These are phyloP conservation scores for Drosera capensis DNA, from an alignment of 148 eudicot genomes.

Conservation along the genomic window DNA sequence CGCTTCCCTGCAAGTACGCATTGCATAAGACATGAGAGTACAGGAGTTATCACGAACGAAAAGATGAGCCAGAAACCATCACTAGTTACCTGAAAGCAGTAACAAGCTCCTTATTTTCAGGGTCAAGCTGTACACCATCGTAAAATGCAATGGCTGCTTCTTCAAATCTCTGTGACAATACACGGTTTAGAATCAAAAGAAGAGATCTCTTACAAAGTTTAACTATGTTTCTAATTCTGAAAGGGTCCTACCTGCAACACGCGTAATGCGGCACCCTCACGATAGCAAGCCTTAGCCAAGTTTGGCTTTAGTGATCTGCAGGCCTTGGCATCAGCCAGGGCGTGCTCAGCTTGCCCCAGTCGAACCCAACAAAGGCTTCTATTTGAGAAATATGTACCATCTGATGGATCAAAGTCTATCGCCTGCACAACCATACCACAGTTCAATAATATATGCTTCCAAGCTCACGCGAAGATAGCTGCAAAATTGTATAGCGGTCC, in stretches of 20 bases:
- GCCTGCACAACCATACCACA: slow-evolving; percentile 38
- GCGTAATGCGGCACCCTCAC: slow-evolving; percentile 87
- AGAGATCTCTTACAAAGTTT: too few relatives aligned
- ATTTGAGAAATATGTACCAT: slow-evolving; percentile 71
- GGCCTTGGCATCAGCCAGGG: slow-evolving; percentile 65
- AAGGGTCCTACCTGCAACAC: slow-evolving; percentile 37
- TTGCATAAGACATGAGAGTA: neutral
- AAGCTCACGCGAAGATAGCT: neutral
- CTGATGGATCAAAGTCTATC: slow-evolving; percentile 71
- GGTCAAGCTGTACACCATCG: slow-evolving; percentile 77
- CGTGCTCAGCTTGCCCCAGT: slow-evolving; percentile 75
- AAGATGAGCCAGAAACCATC: neutral
- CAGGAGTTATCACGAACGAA: neutral
- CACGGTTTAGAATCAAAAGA: too few relatives aligned
- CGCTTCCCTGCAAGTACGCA: slow-evolving; percentile 54
- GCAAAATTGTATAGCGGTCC: too few relatives aligned
- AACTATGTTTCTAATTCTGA: neutral
- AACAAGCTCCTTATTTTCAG: slow-evolving; percentile 84
- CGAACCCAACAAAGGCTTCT: slow-evolving; percentile 90
- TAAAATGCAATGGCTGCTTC: slow-evolving; percentile 96
- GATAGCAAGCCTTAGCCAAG: slow-evolving; percentile 90
- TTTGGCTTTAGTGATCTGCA: slow-evolving; percentile 69
- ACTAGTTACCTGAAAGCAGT: slow-evolving; percentile 59
- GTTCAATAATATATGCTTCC: neutral
- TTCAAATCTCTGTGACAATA: slow-evolving; percentile 57